Conservation (phyloP, 2,329 filamentous ascomycete species). For the Aspergillus pseudoterreus region DNA sequence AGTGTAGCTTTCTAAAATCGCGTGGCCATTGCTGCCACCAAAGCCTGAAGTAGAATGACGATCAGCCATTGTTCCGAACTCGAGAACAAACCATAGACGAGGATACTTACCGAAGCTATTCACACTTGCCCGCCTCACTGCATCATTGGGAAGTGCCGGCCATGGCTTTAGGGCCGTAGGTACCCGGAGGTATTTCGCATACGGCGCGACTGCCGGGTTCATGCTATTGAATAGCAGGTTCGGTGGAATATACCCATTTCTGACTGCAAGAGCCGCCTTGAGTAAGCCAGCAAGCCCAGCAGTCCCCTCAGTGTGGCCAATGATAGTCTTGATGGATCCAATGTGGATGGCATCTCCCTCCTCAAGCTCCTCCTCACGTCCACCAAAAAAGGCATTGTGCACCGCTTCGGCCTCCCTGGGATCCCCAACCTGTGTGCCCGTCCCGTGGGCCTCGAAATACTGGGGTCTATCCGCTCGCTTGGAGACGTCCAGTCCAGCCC, state of each 20-base stretch:
- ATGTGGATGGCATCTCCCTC: constrained; percentile 3
- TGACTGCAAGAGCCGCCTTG: constrained; percentile 15
- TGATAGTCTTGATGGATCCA: constrained; percentile 18
- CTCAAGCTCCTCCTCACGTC: background rate
- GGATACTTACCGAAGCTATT: constrained; percentile 38
- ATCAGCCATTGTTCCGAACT: background rate
- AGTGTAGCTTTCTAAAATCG: constrained; percentile 31
- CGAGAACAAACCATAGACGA: background rate
- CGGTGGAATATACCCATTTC: constrained; percentile 21
- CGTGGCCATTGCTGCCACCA: constrained; percentile 30
- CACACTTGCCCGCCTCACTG: background rate
- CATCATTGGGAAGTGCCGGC: background rate
- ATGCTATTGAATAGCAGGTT: constrained; percentile 27
- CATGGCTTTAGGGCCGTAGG: constrained; percentile 1
- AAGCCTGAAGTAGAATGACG: constrained; percentile 15
- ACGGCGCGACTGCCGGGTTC: constrained; percentile 21
- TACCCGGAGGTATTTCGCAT: constrained; percentile 4
- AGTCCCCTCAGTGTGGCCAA: constrained; percentile 25
- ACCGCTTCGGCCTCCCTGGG: constrained; percentile 26
- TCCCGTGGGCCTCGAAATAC: constrained; percentile 47
- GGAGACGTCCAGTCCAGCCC: constrained; percentile 28
- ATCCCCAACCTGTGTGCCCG: constrained; percentile 35
- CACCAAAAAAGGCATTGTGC: constrained; percentile 15
- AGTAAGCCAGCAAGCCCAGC: constrained; percentile 21
- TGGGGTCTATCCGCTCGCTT: constrained; percentile 28